Conservation (phyloP, 352 stramenopile genomes). For the Phytophthora idaei region DNA sequence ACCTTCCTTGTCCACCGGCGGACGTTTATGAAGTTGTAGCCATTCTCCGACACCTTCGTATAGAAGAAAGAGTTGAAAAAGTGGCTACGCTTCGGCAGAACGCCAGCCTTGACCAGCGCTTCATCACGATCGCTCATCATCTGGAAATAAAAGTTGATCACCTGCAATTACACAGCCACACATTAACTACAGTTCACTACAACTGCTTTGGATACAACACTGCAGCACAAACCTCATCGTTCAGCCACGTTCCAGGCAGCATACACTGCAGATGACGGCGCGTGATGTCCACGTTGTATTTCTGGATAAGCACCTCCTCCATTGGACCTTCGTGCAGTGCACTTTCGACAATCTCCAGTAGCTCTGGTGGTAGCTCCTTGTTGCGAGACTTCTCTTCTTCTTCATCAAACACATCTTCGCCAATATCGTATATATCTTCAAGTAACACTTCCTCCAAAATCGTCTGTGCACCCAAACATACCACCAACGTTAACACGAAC, state of each 20-base stretch:
- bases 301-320: conserved; percentile 73
- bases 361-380: conserved; percentile 66
- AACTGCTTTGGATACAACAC: neutral
- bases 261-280: conserved; percentile 77
- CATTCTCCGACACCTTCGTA: conserved; percentile 77
- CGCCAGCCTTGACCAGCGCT: conserved; percentile 52
- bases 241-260: conserved; percentile 72
- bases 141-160: conserved; percentile 91
- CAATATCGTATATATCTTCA: conserved; percentile 63
- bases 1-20: conserved; percentile 87
- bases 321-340: conserved; percentile 60
- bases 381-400: conserved; percentile 51
- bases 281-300: conserved; percentile 86
- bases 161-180: conserved; percentile 25
- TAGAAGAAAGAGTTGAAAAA: conserved; percentile 92
- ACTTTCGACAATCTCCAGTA: conserved; percentile 62
- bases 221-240: conserved; percentile 65
- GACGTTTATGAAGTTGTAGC: conserved; percentile 88
- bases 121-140: conserved; percentile 77
- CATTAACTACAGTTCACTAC: neutral
- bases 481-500: neutral
- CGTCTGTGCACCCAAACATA: conserved; percentile 31
- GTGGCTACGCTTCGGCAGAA: conserved; percentile 62
- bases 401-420: conserved; percentile 60
- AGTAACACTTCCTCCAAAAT: conserved; percentile 67